Conservation (phyloP, 2,329 filamentous ascomycete genomes). For the Fusarium guadeloupense region DNA sequence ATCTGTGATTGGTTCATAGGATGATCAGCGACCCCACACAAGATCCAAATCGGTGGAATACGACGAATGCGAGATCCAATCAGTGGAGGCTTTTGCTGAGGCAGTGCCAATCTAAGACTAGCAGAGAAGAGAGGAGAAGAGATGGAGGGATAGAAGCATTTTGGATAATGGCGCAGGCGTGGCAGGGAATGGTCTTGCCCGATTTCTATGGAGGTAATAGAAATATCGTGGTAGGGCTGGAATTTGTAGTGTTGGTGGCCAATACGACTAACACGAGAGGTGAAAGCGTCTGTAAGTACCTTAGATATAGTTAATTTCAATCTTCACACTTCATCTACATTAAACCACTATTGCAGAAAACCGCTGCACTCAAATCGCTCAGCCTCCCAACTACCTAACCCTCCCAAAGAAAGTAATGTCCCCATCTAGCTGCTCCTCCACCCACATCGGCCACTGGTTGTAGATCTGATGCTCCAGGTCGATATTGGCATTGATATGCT, state of each 20-base stretch:
- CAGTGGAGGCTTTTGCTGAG: conserved; percentile 24
- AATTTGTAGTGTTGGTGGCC: not conserved
- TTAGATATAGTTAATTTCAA: not conserved
- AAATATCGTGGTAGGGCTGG: not conserved
- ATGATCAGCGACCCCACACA: conserved; percentile 11
- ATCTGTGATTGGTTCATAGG: conserved; percentile 21
- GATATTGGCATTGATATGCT: conserved; percentile 59
- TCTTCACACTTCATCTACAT: not conserved
- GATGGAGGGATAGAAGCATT: not conserved
- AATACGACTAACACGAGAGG: not conserved
- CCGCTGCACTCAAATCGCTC: conserved; percentile 23
- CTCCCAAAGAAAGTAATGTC: conserved; percentile 59
- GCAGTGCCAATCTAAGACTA: conserved; percentile 16
- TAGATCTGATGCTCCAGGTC: conserved; percentile 56
- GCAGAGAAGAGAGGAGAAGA: too few species aligned
- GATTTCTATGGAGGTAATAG: not conserved
- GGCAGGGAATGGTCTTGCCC: not conserved
- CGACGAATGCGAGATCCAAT: conserved; percentile 46
- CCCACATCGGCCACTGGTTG: conserved; percentile 65
- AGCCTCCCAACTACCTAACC: too few species aligned
- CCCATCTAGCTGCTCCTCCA: conserved; percentile 58
- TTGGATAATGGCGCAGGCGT: not conserved
- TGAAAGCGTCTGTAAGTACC: not conserved
- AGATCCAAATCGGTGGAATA: conserved; percentile 34
- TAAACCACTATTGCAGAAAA: conserved; percentile 1